Percentiles rank a stretch among this genome's conserved stretches.
phyloP scores from a whole-genome alignment of 2,329 filamentous ascomycete genomes.

The Curvularia eragrostidis region DNA sequence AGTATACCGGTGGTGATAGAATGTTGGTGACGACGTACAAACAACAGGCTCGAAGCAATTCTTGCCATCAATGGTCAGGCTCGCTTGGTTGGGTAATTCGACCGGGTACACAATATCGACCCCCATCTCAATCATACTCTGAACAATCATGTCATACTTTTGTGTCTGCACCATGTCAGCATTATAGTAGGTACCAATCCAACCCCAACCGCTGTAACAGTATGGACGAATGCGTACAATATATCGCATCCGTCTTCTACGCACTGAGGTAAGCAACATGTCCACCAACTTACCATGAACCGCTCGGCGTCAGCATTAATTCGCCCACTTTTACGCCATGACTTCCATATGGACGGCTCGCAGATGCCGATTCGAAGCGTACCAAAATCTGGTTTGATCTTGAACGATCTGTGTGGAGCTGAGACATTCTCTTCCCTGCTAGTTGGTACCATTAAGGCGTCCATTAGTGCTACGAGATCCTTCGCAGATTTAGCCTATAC shows the following conservation, averaged over 20 bases:
- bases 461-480: constrained; percentile 43
- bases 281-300: constrained; percentile 42
- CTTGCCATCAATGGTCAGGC: constrained; percentile 40
- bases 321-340: constrained; percentile 44
- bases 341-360: constrained; percentile 46
- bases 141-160: constrained; percentile 47
- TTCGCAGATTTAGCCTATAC: constrained; percentile 44
- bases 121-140: constrained; percentile 47
- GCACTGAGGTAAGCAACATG: constrained; percentile 5
- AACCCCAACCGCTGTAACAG: constrained; percentile 7
- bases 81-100: constrained; percentile 39
- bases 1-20: not conserved
- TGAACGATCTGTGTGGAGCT: constrained; percentile 35
- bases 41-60: constrained; percentile 49
- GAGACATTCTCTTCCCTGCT: constrained; percentile 34
- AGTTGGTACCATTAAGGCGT: constrained; percentile 43
- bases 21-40: constrained; percentile 33
- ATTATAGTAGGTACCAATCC: constrained; percentile 6
- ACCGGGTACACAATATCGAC: constrained; percentile 47
- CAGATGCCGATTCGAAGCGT: constrained; percentile 46
- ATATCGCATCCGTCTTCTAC: not conserved
- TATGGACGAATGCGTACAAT: not conserved
- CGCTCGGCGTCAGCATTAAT: constrained; percentile 47
- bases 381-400: constrained; percentile 43
- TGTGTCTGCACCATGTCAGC: constrained; percentile 35